These are phyloP conservation scores for Fusarium burgessii DNA, from an alignment of 2,329 filamentous ascomycete genomes.

Conservation along the genomic window DNA sequence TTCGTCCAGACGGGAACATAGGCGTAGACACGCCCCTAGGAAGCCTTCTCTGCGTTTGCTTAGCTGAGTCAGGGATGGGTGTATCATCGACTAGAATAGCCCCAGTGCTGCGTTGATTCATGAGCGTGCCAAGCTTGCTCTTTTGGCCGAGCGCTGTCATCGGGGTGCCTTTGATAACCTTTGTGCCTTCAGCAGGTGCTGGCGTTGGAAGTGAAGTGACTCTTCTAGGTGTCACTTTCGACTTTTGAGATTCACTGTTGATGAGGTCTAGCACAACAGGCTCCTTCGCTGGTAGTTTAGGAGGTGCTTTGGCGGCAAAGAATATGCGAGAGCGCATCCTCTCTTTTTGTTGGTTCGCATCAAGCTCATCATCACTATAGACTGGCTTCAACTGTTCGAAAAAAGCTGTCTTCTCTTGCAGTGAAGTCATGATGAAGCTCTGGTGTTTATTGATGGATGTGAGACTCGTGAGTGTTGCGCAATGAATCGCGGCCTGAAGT, in stretches of 20 bases:
- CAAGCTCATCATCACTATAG: conserved; percentile 50
- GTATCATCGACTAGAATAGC: conserved; percentile 46
- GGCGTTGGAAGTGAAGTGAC: conserved; percentile 35
- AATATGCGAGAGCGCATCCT: conserved; percentile 49
- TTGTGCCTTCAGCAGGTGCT: conserved; percentile 1
- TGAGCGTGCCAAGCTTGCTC: conserved; percentile 33
- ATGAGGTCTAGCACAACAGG: conserved; percentile 33
- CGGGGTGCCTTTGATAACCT: conserved; percentile 50
- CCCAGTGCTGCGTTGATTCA: conserved; percentile 35
- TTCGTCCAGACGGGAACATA: conserved; percentile 35
- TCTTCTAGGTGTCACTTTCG: conserved; percentile 36
- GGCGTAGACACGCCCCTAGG: conserved; percentile 51
- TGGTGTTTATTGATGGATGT: conserved; percentile 1
- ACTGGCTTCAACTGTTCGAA: conserved; percentile 58
- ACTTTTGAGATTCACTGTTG: conserved; percentile 23
- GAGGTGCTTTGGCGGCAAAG: conserved; percentile 38
- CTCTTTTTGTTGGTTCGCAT: conserved; percentile 49
- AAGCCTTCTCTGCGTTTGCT: conserved; percentile 28
- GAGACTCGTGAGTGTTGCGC: neutral
- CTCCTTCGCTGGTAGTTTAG: conserved; percentile 11
- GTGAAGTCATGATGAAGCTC: conserved; percentile 39
- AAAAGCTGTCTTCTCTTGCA: conserved; percentile 60
- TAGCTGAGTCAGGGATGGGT: conserved; percentile 45
- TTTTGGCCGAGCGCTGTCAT: conserved; percentile 37
- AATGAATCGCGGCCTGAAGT: conserved; percentile 7